Evolutionary conservation across 2,329 filamentous ascomycete species (phyloP).

Genomic region (Curvularia lunata): DNA sequence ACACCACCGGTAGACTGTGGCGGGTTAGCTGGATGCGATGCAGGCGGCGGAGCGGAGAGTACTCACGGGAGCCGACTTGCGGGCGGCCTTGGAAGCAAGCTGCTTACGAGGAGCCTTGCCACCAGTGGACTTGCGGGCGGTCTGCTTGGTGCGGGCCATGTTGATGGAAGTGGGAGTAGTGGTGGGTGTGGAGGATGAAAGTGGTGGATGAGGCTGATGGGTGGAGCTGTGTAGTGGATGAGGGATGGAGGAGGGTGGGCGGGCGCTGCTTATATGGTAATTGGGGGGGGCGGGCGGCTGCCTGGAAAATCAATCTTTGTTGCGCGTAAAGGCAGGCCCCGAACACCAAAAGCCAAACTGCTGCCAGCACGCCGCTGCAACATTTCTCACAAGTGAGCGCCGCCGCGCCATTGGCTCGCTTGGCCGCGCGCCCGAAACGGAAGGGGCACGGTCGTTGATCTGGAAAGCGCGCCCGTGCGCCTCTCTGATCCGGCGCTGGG

Average conservation of each 20-base stretch:
- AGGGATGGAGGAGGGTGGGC: constrained; percentile 43
- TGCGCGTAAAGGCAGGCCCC: constrained; percentile 36
- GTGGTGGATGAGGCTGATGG: constrained; percentile 23
- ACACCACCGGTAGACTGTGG: constrained; percentile 80
- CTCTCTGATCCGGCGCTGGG: constrained; percentile 36
- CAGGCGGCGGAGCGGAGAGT: rapidly evolving
- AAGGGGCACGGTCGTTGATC: constrained; percentile 44
- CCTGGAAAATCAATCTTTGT: constrained; percentile 45
- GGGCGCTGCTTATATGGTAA: constrained; percentile 49
- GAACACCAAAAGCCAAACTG: constrained; percentile 31
- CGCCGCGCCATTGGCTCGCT: constrained; percentile 35
- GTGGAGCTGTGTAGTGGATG: constrained; percentile 47
- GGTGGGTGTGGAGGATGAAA: constrained; percentile 32
- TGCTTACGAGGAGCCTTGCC: constrained; percentile 85
- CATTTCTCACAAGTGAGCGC: constrained; percentile 28
- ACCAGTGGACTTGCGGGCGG: constrained; percentile 66
- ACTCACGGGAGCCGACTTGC: constrained; percentile 81
- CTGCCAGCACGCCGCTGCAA: constrained; percentile 29
- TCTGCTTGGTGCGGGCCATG: constrained; percentile 64
- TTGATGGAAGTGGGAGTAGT: constrained; percentile 26
- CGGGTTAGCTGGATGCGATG: not conserved
- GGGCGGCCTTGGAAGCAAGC: constrained; percentile 97
- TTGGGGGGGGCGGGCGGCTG: constrained; percentile 40
- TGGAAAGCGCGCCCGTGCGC: constrained; percentile 40
- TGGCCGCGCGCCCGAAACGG: constrained; percentile 27